Percentiles rank a stretch among this genome's conserved stretches.
Conservation (phyloP, 176 grass and related monocot species). For the Musa itinerans region DNA sequence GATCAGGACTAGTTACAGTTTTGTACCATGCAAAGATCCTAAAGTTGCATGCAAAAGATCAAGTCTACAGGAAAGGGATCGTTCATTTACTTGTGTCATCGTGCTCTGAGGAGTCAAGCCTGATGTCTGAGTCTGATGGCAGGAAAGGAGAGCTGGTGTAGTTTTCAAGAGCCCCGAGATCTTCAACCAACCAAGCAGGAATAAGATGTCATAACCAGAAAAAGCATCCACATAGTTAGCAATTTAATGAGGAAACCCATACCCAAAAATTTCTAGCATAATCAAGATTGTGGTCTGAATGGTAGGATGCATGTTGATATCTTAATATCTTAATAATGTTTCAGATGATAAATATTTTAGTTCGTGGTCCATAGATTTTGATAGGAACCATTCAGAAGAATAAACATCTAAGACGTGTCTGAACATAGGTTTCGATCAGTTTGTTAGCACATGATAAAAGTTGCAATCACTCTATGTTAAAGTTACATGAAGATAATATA, state of each 20-base stretch:
- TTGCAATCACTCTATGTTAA: background rate
- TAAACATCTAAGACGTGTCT: background rate
- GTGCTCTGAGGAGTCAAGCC: constrained; percentile 83
- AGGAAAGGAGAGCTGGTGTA: constrained; percentile 83
- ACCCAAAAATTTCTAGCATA: background rate
- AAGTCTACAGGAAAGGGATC: background rate
- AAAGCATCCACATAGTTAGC: background rate
- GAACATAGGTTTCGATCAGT: background rate
- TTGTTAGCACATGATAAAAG: background rate
- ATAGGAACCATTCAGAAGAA: background rate
- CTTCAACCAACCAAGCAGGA: constrained; percentile 17
- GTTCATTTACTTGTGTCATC: constrained; percentile 68
- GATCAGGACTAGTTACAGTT: background rate
- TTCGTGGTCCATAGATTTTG: too few relatives aligned
- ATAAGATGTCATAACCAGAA: background rate
- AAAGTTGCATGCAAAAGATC: background rate
- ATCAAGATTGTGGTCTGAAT: background rate
- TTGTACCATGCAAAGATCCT: background rate
- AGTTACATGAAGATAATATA: too few relatives aligned
- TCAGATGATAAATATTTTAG: too few relatives aligned
- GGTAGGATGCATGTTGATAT: too few relatives aligned
- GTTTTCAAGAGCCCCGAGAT: constrained; percentile 75
- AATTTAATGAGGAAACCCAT: background rate
- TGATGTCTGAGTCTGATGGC: constrained; percentile 75
- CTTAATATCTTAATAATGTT: too few relatives aligned